phyloP scores from a whole-genome alignment of 768 basidiomycete species.

The Tylopilus balloui region DNA sequence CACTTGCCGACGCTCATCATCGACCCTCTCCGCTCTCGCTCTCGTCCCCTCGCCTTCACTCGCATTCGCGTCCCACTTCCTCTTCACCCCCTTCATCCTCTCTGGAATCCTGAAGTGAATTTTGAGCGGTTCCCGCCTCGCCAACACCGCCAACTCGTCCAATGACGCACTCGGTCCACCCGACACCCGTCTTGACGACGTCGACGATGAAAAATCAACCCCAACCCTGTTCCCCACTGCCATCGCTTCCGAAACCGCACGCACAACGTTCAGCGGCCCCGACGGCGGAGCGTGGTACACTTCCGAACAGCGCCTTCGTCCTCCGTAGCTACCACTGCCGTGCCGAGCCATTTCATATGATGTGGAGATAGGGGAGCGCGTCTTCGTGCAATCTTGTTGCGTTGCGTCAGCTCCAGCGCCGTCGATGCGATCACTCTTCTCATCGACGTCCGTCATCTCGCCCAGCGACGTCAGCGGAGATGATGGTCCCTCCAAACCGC shows the following conservation, averaged over 20 bases:
- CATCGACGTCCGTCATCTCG: neutral
- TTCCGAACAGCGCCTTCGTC: neutral
- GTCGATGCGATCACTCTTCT: neutral
- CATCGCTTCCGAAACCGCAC: neutral
- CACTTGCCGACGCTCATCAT: neutral
- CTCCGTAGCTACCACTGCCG: too few species aligned
- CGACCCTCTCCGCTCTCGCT: too few species aligned
- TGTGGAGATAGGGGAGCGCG: neutral
- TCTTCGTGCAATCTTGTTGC: neutral
- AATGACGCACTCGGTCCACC: constrained; percentile 21
- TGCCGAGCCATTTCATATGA: neutral
- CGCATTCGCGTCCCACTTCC: constrained; percentile 7
- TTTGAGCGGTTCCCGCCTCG: constrained; percentile 12
- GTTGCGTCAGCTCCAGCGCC: neutral
- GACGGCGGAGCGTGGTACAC: neutral
- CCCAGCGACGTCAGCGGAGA: constrained; percentile 18
- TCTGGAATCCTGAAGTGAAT: constrained; percentile 9
- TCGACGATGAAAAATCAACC: neutral
- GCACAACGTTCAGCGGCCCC: neutral
- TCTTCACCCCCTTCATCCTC: constrained; percentile 8
- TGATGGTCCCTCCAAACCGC: neutral
- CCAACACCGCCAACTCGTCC: constrained; percentile 13
- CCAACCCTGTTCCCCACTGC: neutral
- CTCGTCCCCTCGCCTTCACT: neutral
- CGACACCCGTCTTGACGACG: neutral